Conservation (phyloP, 768 basidiomycete species). For the Suillus occidentalis region DNA sequence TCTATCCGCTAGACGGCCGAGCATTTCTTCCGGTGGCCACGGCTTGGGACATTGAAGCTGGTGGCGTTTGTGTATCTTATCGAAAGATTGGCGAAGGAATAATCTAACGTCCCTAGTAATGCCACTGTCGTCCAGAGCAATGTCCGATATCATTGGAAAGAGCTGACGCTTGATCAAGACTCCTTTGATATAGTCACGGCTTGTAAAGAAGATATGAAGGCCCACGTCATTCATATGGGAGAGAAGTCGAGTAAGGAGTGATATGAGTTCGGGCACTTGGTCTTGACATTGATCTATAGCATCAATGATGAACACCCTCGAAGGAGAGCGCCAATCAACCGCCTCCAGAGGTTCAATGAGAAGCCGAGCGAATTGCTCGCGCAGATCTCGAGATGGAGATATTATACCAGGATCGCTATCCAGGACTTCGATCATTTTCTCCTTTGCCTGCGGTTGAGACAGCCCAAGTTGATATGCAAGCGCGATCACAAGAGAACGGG, state of each 20-base stretch:
- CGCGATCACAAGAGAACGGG: not conserved
- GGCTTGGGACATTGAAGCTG: not conserved
- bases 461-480: not conserved
- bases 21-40: not conserved
- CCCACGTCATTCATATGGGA: not conserved
- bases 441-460: not conserved
- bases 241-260: not conserved
- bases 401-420: not conserved
- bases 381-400: not conserved
- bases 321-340: not conserved
- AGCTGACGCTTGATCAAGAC: not conserved
- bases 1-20: not conserved
- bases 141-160: not conserved
- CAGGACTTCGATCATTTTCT: not conserved
- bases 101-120: fast-evolving
- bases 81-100: not conserved
- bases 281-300: not conserved
- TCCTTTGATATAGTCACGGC: not conserved
- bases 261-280: not conserved
- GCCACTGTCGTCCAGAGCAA: no score
- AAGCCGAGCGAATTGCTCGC: not conserved
- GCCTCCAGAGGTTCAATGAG: not conserved
- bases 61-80: not conserved
- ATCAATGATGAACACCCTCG: not conserved
- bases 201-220: not conserved